Evolutionary conservation across 331 rosid genomes (phyloP).

Genomic region (Quercus lobata): DNA sequence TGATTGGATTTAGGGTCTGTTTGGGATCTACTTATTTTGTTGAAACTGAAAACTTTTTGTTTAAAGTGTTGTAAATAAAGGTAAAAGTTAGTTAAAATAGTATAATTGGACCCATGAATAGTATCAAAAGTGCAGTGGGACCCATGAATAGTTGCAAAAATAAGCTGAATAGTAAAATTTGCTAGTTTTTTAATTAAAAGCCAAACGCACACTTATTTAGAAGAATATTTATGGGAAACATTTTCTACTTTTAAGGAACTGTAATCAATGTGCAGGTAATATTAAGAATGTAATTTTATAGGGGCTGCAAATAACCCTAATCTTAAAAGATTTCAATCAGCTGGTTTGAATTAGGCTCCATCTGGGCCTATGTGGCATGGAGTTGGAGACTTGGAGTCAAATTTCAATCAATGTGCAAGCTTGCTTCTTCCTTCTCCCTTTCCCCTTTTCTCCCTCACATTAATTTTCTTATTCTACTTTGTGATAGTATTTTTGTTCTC

Average conservation of each 20-base stretch:
- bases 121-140: too few relatives aligned
- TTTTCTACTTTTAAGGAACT: background rate
- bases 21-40: too few relatives aligned
- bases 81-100: too few relatives aligned
- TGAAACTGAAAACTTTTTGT: too few relatives aligned
- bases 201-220: background rate
- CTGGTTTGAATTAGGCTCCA: background rate
- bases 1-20: background rate
- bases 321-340: background rate
- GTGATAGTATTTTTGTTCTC: background rate
- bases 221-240: background rate
- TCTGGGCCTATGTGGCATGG: background rate
- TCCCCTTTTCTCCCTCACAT: background rate
- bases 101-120: too few relatives aligned
- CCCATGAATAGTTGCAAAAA: too few relatives aligned
- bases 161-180: too few relatives aligned
- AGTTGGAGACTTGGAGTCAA: background rate
- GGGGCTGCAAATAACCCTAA: background rate
- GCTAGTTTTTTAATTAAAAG: too few relatives aligned
- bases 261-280: background rate
- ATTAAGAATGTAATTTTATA: background rate
- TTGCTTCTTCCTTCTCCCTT: background rate
- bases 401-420: background rate
- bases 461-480: background rate
- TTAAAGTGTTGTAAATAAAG: fast-evolving